Evolutionary conservation across 2,329 filamentous ascomycete genomes (phyloP), one percentile per base, ranked within the genome.

Genomic region (Aspergillus sp.): DNA sequence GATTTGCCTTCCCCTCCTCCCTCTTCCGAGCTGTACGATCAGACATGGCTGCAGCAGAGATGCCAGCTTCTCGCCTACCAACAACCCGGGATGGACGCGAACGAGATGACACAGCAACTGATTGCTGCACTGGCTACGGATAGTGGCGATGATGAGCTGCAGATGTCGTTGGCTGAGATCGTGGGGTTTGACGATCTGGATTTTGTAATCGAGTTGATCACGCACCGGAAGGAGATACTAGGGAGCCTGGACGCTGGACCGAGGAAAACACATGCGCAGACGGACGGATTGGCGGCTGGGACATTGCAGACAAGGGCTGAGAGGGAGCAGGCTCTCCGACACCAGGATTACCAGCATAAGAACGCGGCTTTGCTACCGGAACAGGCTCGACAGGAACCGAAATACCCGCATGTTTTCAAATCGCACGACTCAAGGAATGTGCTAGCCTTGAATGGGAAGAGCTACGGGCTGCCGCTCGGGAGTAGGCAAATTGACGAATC

Each of bases 391-490:
- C 79, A 86, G 58, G 89, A 88, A 53, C 84, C 88, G 4, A 82
- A 89, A 45, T 99, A 99, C 71, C 96, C 96, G 1, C 95, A 99
- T 71, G 91, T 99, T 0, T 99, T 97, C 77, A 91, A 89, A 65
- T 76, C 85, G 2, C 89, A 96, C 69, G 86, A 86, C 59, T 89
- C 93, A 3, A 91, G 95, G 1, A 98, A 98, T 71, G 90, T 88
- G 0, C 78, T 99, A 38, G 95, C 89, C 57, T 79, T 87, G 20
- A 83, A 87, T 49, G 95, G 95, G 1, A 88, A 86, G 68, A 92
- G 89, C 70, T 99, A 96, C 66, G 88, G 84, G 1, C 78, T 99
- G 17, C 95, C 95, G 0, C 68, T 84, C 1, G 92, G 93, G 3
- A 93, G 85, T 64, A 83, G 87, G 66, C 85, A 87, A 59, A 80